Percentiles rank a stretch among this genome's conserved stretches.
Conservation (phyloP, 2,329 filamentous ascomycete genomes). For the Ophiostoma ulmi region DNA sequence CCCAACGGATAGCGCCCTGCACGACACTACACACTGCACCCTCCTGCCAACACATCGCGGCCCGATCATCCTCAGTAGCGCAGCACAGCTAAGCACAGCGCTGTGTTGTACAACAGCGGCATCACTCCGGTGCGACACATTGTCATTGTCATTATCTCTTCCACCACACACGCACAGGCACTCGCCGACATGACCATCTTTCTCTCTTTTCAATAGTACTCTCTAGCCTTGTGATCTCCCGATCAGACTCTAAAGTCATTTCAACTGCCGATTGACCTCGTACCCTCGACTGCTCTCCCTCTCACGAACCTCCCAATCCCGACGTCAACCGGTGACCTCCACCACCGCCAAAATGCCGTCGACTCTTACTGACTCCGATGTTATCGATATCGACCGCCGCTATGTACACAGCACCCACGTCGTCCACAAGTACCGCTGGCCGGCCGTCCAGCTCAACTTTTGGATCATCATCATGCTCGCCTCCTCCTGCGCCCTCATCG, state of each 20-base stretch:
- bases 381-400: conserved; percentile 9
- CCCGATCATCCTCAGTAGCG: not conserved
- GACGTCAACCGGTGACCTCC: not conserved
- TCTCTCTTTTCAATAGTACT: not conserved
- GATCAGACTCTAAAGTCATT: not conserved
- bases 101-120: not conserved
- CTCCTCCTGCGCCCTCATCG: conserved; percentile 54
- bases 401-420: conserved; percentile 25
- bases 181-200: not conserved
- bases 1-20: conserved; percentile 7
- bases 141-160: not conserved
- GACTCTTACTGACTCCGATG: conserved; percentile 39
- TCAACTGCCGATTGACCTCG: not conserved
- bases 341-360: conserved; percentile 34
- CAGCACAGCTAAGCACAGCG: not conserved
- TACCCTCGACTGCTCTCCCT: not conserved
- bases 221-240: not conserved
- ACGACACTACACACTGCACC: not conserved
- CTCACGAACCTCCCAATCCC: not conserved
- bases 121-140: not conserved
- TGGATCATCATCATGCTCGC: conserved; percentile 64
- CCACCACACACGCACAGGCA: not conserved
- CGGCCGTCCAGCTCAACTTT: conserved; percentile 60
- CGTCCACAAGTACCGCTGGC: conserved; percentile 62
- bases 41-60: conserved; percentile 5